Evolutionary conservation across 495 filamentous ascomycete genomes (phyloP).

Genomic region (Annulohypoxylon maeteangense): DNA sequence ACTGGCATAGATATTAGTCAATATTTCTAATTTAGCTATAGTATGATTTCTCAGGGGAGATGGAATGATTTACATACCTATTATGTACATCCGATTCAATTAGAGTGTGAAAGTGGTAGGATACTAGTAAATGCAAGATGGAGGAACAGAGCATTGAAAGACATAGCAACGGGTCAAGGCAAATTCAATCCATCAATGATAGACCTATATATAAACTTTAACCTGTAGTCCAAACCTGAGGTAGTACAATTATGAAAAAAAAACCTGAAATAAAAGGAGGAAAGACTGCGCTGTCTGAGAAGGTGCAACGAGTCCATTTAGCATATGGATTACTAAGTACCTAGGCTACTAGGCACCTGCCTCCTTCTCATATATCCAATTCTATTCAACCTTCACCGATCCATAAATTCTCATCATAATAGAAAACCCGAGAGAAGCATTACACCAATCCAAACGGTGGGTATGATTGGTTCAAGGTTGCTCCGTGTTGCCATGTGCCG

Average conservation of each 20-base stretch:
- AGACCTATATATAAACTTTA: background rate
- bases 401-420: conserved; percentile 16
- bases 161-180: background rate
- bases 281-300: background rate
- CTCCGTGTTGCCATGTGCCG: conserved; percentile 19
- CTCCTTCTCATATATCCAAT: background rate
- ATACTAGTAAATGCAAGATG: no score
- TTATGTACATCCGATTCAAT: no score
- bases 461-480: conserved; percentile 17
- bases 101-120: background rate
- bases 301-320: conserved; percentile 5
- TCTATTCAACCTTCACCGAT: conserved; percentile 20
- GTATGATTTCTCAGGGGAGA: background rate
- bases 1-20: background rate
- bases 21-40: background rate
- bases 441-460: background rate
- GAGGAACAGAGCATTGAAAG: no score
- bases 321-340: background rate
- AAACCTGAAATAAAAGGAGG: background rate
- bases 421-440: background rate
- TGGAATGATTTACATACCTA: background rate
- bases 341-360: background rate
- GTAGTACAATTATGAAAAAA: background rate
- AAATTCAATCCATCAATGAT: background rate
- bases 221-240: background rate